These are phyloP conservation scores for Pseudogymnoascus pannorum DNA, from an alignment of 2,329 filamentous ascomycete genomes.

Conservation along the genomic window DNA sequence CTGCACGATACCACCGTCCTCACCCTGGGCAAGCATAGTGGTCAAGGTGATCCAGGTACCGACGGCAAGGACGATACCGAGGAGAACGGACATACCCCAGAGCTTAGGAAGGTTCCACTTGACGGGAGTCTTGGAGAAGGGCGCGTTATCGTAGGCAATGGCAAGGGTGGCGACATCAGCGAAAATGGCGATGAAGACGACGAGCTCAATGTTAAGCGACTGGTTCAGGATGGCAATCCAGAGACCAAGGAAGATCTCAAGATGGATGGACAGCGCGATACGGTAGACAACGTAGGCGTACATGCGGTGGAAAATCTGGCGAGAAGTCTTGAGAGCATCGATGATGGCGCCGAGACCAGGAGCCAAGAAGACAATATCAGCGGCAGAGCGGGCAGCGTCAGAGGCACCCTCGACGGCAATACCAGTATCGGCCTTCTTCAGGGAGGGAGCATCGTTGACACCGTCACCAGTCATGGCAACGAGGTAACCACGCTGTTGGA, in stretches of 20 bases:
- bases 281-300: conserved; percentile 94
- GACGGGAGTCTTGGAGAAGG: conserved; percentile 66
- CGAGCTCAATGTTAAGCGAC: conserved; percentile 63
- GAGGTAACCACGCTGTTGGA: conserved; percentile 87
- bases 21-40: conserved; percentile 60
- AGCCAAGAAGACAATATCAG: conserved; percentile 90
- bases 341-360: conserved; percentile 88
- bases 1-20: conserved; percentile 69
- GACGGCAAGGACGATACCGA: conserved; percentile 59
- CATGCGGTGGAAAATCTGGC: conserved; percentile 96
- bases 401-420: conserved; percentile 91
- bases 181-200: conserved; percentile 74
- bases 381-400: conserved; percentile 82
- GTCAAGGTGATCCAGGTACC: conserved; percentile 66
- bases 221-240: conserved; percentile 77
- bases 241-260: conserved; percentile 74
- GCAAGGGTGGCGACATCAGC: conserved; percentile 74
- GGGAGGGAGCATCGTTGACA: conserved; percentile 87
- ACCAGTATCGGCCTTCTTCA: conserved; percentile 92
- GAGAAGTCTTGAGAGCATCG: conserved; percentile 84
- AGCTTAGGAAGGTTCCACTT: conserved; percentile 79
- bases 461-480: conserved; percentile 95
- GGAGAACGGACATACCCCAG: conserved; percentile 65
- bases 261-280: conserved; percentile 84
- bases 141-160: conserved; percentile 71